Evolutionary conservation across 306 rosid genomes (phyloP).

Genomic region (Delonix regia): DNA sequence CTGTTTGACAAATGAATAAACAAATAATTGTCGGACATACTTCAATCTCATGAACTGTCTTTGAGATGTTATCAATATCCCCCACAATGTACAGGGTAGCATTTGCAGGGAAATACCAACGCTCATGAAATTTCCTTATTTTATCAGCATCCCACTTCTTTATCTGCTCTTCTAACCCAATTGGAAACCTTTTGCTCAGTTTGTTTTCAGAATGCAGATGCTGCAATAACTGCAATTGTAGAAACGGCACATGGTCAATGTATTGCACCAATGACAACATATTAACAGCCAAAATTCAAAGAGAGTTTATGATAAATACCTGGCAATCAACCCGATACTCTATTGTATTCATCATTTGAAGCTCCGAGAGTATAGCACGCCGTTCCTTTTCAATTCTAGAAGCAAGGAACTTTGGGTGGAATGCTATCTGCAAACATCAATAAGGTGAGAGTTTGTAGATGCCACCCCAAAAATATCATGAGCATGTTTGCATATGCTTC

Average conservation of each 20-base stretch:
- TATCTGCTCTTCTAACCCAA: slow-evolving; percentile 97
- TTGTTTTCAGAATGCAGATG: slow-evolving; percentile 99
- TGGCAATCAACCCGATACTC: slow-evolving; percentile 99
- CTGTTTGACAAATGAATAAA: slow-evolving; percentile 28
- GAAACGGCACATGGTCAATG: slow-evolving; percentile 26
- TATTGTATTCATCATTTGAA: slow-evolving; percentile 99
- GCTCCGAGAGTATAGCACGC: slow-evolving; percentile 95
- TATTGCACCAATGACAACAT: slow-evolving; percentile 28
- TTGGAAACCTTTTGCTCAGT: slow-evolving; percentile 97
- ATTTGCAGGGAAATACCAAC: slow-evolving; percentile 99
- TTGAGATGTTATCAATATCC: slow-evolving; percentile 81
- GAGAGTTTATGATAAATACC: slow-evolving; percentile 49
- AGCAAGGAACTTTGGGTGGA: slow-evolving; percentile 94
- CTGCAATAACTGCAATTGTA: slow-evolving; percentile 76
- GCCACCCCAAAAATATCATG: slow-evolving; percentile 20
- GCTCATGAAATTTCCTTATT: slow-evolving; percentile 97
- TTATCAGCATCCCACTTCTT: slow-evolving; percentile 98
- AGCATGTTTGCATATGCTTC: not conserved
- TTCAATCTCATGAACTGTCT: slow-evolving; percentile 83
- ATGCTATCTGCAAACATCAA: slow-evolving; percentile 77
- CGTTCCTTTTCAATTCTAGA: slow-evolving; percentile 98
- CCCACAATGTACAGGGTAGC: slow-evolving; percentile 97
- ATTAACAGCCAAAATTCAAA: slow-evolving; percentile 33
- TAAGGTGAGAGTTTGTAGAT: slow-evolving; percentile 35
- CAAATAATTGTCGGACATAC: slow-evolving; percentile 49